A percentile compares a stretch with the other conserved stretches of the same genome.
phyloP scores from a whole-genome alignment of 73 alveolate species.

The Paramecium primaurelia region DNA sequence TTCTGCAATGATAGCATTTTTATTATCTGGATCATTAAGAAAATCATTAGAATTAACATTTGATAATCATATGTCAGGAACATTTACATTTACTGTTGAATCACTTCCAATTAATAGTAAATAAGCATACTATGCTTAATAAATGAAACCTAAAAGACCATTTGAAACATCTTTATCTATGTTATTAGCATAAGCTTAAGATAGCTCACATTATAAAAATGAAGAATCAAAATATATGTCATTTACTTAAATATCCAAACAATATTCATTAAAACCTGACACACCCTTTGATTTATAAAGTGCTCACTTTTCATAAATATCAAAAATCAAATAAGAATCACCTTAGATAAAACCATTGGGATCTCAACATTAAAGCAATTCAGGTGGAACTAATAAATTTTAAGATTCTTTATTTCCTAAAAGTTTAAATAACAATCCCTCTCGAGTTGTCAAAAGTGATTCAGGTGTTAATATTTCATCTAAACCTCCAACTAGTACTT shows the following conservation, averaged over 20 bases:
- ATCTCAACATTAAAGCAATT: not conserved
- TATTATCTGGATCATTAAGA: not conserved
- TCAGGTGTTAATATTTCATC: not conserved
- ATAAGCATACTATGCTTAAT: conserved; percentile 3
- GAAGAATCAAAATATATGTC: conserved; percentile 23
- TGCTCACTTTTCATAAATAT: conserved; percentile 45
- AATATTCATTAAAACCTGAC: not conserved
- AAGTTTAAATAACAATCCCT: not conserved
- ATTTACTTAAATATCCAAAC: conserved; percentile 2
- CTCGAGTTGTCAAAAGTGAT: not conserved
- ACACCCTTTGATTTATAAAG: not conserved
- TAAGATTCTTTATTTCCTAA: conserved; percentile 15
- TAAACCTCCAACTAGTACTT: conserved; percentile 2
- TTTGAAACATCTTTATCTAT: conserved; percentile 42
- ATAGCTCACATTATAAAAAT: conserved; percentile 30
- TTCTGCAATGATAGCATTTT: conserved; percentile 1
- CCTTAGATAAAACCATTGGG: not conserved
- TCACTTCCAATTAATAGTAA: not conserved
- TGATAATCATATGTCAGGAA: not conserved
- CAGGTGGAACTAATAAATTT: conserved; percentile 30
- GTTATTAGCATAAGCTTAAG: conserved; percentile 46
- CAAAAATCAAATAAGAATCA: conserved; percentile 26
- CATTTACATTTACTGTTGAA: not conserved
- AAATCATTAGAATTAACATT: not conserved
- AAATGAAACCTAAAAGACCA: not conserved